Base-by-base conservation (phyloP, 805 yeast genomes). In the Kazachstania taianensis region DNA sequence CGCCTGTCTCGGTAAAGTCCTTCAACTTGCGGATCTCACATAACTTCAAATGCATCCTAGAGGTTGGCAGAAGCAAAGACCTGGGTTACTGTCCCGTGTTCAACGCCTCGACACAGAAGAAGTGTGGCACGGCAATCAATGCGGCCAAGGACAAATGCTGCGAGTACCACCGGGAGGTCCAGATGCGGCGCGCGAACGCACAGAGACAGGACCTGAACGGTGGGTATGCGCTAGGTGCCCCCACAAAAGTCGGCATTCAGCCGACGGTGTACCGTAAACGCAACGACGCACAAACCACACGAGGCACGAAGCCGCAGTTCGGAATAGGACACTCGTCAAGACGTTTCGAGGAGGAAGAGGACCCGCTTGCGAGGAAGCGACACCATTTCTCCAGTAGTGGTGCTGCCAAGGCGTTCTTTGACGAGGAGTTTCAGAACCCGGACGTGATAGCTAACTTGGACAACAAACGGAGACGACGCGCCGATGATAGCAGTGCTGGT, bases 121-220 rank as follows among this genome's bases (percentile, higher is more conserved):
- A 59, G 5, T 87, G 97, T 58, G 61, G 60, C 8, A 62, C 70
- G 5, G 78, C 82, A 28, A 71, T 86, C 4, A 75, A 85, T 49
- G 58, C 53, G 15, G 57, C 69, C 7, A 65, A 63, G 28, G 61
- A 72, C 5, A 70, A 67, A 17, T 68, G 73, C 40, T 87, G 97
- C 57, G 75, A 74, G 9, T 84, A 62, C 48, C 97, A 87, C 50
- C 63, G 70, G 13, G 89, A 83, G 42, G 45, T 66, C 32, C 66
- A 72, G 30, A 63, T 74, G 37, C 66, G 69, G 30, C 65, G 65
- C 30, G 57, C 71, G 0, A 69, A 73, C 15, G 67, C 76, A n/a
- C 67, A 72, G 41, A 63, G 97, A 42, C 72, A 84, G 65, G 97
- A 87, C 54, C 64, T 89, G 36, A 81, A 75, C 55, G 72, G 81